Conservation (phyloP, 345 rosid species). For the Leavenworthia alabamica region DNA sequence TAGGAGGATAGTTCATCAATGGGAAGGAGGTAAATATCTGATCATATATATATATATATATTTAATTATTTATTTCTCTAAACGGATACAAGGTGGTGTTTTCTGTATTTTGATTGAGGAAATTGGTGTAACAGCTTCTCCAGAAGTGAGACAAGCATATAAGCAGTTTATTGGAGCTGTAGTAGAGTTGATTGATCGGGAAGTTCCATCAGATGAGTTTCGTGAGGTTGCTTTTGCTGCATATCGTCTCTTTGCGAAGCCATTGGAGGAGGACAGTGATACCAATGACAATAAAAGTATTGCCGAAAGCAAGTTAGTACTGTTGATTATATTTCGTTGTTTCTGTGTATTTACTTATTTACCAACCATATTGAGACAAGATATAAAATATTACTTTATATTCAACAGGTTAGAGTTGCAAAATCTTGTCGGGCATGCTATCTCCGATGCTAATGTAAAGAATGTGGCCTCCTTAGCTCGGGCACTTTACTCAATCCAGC, state of each 20-base stretch:
- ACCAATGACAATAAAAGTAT: slow-evolving; percentile 15
- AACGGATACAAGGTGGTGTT: not conserved
- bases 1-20: slow-evolving; percentile 61
- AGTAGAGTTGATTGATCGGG: slow-evolving; percentile 66
- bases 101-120: slow-evolving; percentile 5
- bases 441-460: slow-evolving; percentile 41
- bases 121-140: slow-evolving; percentile 51
- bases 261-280: slow-evolving; percentile 39
- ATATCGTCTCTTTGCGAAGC: slow-evolving; percentile 44
- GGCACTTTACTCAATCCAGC: slow-evolving; percentile 55
- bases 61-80: not conserved
- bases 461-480: slow-evolving; percentile 53
- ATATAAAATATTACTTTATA: not conserved
- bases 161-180: slow-evolving; percentile 72
- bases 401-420: slow-evolving; percentile 65
- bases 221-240: slow-evolving; percentile 58
- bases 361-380: not conserved
- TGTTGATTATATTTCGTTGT: not conserved
- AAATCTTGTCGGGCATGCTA: slow-evolving; percentile 57
- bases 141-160: slow-evolving; percentile 73
- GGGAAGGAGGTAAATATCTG: slow-evolving; percentile 70
- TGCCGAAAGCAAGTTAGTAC: slow-evolving; percentile 36
- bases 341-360: not conserved
- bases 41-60: no score
- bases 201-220: slow-evolving; percentile 75